A percentile compares a stretch with the other conserved stretches of the same genome.
These are phyloP conservation scores for Fusarium compactum DNA, from an alignment of 2,329 filamentous ascomycete genomes.

Conservation along the genomic window DNA sequence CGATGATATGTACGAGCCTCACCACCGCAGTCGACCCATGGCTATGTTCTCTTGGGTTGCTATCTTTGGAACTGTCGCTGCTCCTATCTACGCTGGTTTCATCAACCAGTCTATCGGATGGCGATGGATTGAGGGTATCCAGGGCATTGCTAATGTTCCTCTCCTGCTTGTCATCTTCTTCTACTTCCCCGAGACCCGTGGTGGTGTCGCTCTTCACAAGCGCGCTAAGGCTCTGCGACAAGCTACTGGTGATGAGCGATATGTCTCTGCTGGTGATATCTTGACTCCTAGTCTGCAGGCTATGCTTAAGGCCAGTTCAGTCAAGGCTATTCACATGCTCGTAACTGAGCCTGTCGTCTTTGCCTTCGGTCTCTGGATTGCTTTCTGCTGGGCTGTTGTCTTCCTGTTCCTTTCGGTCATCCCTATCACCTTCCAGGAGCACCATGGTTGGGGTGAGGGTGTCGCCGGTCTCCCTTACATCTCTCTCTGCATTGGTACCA, in stretches of 20 bases:
- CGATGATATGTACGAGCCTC: slow-evolving; percentile 44
- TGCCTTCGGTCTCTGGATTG: slow-evolving; percentile 43
- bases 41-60: slow-evolving; percentile 44
- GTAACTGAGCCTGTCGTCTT: slow-evolving; percentile 43
- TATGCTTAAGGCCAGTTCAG: slow-evolving; percentile 41
- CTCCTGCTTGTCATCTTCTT: slow-evolving; percentile 36
- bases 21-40: slow-evolving; percentile 40
- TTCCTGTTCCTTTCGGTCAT: slow-evolving; percentile 43
- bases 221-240: slow-evolving; percentile 40
- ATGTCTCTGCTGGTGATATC: slow-evolving; percentile 41
- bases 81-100: slow-evolving; percentile 40
- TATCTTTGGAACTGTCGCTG: slow-evolving; percentile 41
- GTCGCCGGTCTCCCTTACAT: slow-evolving; percentile 39
- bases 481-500: slow-evolving; percentile 36
- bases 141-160: slow-evolving; percentile 39
- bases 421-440: slow-evolving; percentile 38
- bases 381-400: slow-evolving; percentile 44
- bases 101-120: slow-evolving; percentile 39
- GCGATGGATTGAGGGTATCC: slow-evolving; percentile 44
- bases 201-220: slow-evolving; percentile 40
- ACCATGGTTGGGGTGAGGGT: slow-evolving; percentile 38
- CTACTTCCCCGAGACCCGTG: slow-evolving; percentile 40
- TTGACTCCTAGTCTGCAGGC: slow-evolving; percentile 38
- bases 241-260: slow-evolving; percentile 39
- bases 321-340: slow-evolving; percentile 43